Percentiles rank a stretch among this genome's conserved stretches.
phyloP scores from a whole-genome alignment of 108 stramenopile species.

The Fragilaria radians region DNA sequence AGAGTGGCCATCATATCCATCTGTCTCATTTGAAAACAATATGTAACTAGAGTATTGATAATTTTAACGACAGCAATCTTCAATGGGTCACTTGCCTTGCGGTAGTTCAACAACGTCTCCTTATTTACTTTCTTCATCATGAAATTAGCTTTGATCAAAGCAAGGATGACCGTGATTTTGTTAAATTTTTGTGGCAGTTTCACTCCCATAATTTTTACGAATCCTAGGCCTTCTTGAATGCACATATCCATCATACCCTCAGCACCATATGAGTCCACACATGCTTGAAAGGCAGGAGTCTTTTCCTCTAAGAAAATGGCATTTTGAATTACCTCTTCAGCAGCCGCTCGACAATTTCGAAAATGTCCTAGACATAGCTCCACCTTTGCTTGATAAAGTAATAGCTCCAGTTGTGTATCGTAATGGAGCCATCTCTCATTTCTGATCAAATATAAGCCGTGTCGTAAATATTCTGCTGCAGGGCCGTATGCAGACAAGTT shows the following conservation, averaged over 20 bases:
- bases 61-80: background rate
- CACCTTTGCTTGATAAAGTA: constrained; percentile 15
- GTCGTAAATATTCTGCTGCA: constrained; percentile 20
- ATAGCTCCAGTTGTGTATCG: constrained; percentile 25
- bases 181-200: background rate
- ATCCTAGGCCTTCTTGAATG: background rate
- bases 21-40: background rate
- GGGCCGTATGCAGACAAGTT: constrained; percentile 29
- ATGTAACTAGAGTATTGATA: background rate
- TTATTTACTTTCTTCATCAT: background rate
- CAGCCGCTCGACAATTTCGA: constrained; percentile 5
- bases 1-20: background rate
- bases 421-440: constrained; percentile 21
- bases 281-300: constrained; percentile 18
- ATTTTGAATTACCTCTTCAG: constrained; percentile 10
- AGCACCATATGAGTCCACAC: background rate
- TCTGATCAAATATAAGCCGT: constrained; percentile 16
- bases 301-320: constrained; percentile 27
- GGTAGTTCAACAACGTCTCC: background rate
- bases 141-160: background rate
- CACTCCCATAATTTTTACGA: background rate
- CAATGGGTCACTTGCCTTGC: background rate
- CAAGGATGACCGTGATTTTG: background rate
- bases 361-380: constrained; percentile 8
- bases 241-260: background rate